Percentiles rank a stretch among this genome's conserved stretches.
These are phyloP conservation scores for Pseudogymnoascus sp. DNA, from an alignment of 2,329 filamentous ascomycete species.

Conservation along the genomic window DNA sequence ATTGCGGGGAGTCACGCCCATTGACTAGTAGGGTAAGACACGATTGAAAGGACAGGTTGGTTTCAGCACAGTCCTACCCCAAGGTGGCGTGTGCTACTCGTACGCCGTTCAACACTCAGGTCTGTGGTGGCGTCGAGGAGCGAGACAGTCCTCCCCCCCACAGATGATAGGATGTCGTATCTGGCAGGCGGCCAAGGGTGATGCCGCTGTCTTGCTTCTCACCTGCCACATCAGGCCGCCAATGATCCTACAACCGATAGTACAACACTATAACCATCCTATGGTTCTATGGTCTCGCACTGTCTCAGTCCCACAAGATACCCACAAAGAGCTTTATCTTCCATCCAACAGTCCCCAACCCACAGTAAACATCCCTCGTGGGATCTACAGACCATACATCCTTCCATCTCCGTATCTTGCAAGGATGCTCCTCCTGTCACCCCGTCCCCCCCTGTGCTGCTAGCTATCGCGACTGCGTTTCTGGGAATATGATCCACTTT, in stretches of 20 bases:
- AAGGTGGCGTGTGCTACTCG: not conserved
- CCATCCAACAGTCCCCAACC: not conserved
- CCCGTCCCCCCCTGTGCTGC: not conserved
- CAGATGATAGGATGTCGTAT: not conserved
- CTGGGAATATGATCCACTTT: not conserved
- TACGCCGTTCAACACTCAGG: not conserved
- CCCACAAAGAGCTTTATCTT: not conserved
- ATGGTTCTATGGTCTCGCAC: not conserved
- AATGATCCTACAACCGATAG: not conserved
- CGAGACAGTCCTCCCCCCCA: not conserved
- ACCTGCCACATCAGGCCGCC: not conserved
- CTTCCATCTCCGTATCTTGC: not conserved
- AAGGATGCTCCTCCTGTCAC: not conserved
- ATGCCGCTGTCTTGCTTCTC: not conserved
- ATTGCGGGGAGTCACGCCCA: not conserved
- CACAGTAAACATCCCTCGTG: not conserved
- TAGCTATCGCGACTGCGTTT: constrained; percentile 3
- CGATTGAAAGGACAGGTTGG: not conserved
- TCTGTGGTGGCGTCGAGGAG: not conserved
- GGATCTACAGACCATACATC: not conserved
- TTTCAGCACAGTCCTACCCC: not conserved
- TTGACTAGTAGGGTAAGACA: not conserved
- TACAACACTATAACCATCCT: not conserved
- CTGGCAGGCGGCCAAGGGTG: not conserved
- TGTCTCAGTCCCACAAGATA: not conserved